Base-by-base conservation (phyloP, 176 grass and related monocot species). In the Chrysopogon serrulatus region DNA sequence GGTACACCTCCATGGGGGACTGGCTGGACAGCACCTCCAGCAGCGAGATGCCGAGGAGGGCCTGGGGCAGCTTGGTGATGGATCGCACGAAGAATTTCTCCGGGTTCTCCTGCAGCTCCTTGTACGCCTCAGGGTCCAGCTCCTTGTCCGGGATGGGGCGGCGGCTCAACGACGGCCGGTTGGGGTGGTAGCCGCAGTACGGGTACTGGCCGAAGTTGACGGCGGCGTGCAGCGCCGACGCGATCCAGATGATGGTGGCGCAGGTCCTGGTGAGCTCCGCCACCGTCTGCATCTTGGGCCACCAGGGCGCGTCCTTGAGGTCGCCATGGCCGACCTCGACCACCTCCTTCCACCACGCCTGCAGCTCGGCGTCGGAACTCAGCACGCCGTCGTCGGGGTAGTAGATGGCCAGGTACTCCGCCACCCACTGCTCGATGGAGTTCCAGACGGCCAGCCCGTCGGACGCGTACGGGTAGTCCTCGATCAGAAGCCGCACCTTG, bases 161-260 rank as follows among this genome's bases (percentile, higher is more conserved):
- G 0, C 54, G 54, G 54, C 54, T 59, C 23, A 59, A 7, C 7
- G 54, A 24, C 54, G 54, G 54, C 23, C 54, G 54, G 54, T 26
- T 59, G 19, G 54, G 54, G 54, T 10, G 8, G 23, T 24, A 59
- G 23, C 23, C 54, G 2, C 23, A 8, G 54, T 59, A 62, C 0
- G 59, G 12, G 76, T 78, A 97, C 90, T 94, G 95, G 15, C 95
- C 95, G 59, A 97, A 97, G 87, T 97, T 97, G 65, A 97, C 88
- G 47, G 95, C 65, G 0, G 95, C 95, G 81, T 97, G 95, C 53
- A 97, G 87, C 43, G 95, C 95, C 0, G 95, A 94, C 6, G 92
- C 95, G 8, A 84, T 86, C 95, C 95, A 97, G 84, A 97, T 71
- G 65, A 97, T 62, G 59, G 59, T 62, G 10, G 26, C 4, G 59